phyloP scores from a whole-genome alignment of 495 filamentous ascomycete genomes.

The Parmelia sp. region DNA sequence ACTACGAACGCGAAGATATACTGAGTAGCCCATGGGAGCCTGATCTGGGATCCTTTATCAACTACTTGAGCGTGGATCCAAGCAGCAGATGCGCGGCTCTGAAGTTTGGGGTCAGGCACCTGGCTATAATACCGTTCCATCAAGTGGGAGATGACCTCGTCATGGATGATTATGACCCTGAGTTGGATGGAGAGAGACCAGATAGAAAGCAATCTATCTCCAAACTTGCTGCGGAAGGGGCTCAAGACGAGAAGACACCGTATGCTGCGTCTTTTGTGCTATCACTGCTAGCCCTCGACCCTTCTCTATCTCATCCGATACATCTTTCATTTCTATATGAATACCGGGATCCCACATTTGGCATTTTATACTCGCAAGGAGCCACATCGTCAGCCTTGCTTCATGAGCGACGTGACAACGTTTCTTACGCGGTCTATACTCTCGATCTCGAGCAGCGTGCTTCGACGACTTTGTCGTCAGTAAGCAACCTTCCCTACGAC shows the following conservation, averaged over 20 bases:
- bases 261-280: constrained; percentile 89
- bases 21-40: constrained; percentile 67
- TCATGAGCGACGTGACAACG: constrained; percentile 70
- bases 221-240: constrained; percentile 48
- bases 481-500: constrained; percentile 80
- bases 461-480: constrained; percentile 85
- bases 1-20: constrained; percentile 91
- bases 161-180: constrained; percentile 82
- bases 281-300: constrained; percentile 78
- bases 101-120: constrained; percentile 80
- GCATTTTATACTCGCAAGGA: constrained; percentile 73
- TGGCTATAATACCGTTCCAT: constrained; percentile 91
- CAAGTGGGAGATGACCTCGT: constrained; percentile 79
- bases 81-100: constrained; percentile 86
- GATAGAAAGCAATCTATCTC: constrained; percentile 21
- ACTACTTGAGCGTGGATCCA: constrained; percentile 80
- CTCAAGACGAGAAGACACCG: constrained; percentile 57
- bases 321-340: constrained; percentile 92
- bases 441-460: constrained; percentile 90
- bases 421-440: constrained; percentile 89
- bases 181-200: constrained; percentile 52
- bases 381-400: constrained; percentile 66
- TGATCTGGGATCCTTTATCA: constrained; percentile 60
- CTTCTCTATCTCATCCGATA: constrained; percentile 76
- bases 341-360: constrained; percentile 96